Evolutionary conservation across 805 yeast species (phyloP).

Genomic region (Maudiozyma bulderi): DNA sequence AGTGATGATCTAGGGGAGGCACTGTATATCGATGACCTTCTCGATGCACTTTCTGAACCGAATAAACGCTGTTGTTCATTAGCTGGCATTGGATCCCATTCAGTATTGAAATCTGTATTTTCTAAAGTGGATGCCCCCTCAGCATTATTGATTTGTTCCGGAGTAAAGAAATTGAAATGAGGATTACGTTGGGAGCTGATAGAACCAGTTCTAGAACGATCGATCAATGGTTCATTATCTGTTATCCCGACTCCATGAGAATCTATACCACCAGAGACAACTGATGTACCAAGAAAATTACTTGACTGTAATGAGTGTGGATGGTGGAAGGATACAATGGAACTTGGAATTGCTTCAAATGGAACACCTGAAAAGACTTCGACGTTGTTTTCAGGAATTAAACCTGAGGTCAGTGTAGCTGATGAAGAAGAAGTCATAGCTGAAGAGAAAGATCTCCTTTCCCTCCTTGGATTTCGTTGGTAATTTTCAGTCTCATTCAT

Average conservation of each 20-base stretch:
- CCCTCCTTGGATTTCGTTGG: background rate
- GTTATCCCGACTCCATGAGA: slow-evolving; percentile 4
- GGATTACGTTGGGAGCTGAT: slow-evolving; percentile 30
- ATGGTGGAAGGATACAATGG: slow-evolving; percentile 68
- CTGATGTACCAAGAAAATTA: slow-evolving; percentile 11
- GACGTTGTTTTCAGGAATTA: slow-evolving; percentile 42
- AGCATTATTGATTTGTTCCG: slow-evolving; percentile 76
- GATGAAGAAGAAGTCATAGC: slow-evolving; percentile 27
- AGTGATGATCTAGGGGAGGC: slow-evolving; percentile 15
- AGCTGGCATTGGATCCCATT: slow-evolving; percentile 49
- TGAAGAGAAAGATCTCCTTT: slow-evolving; percentile 23
- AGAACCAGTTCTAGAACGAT: slow-evolving; percentile 25
- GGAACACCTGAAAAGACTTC: slow-evolving; percentile 76
- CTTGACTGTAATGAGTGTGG: slow-evolving; percentile 42
- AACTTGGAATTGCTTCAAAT: slow-evolving; percentile 65
- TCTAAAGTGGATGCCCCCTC: slow-evolving; percentile 79
- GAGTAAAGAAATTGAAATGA: slow-evolving; percentile 71
- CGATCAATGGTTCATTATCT: slow-evolving; percentile 23
- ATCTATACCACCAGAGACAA: slow-evolving; percentile 19
- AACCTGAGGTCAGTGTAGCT: slow-evolving; percentile 21
- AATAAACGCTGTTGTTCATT: slow-evolving; percentile 38
- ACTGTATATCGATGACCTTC: slow-evolving; percentile 20
- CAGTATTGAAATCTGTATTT: slow-evolving; percentile 62
- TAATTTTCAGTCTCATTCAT: background rate
- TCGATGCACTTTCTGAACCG: slow-evolving; percentile 22